phyloP scores from a whole-genome alignment of 2,329 filamentous ascomycete species.

The Triangularia verruculosa region DNA sequence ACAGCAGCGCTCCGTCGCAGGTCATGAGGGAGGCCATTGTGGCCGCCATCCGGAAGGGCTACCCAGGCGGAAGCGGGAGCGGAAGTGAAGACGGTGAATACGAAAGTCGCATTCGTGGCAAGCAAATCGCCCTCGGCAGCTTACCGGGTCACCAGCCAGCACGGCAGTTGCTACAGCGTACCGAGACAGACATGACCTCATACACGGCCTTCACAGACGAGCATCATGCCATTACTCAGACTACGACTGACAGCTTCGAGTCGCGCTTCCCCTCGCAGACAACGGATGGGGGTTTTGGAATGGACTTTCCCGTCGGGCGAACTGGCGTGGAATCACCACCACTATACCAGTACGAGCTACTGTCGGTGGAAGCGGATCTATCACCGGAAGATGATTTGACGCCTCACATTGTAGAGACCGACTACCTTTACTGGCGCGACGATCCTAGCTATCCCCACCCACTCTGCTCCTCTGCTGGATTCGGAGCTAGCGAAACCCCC shows the following conservation, averaged over 20 bases:
- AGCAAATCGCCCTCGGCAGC: conserved; percentile 33
- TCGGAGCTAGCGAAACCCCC: conserved; percentile 33
- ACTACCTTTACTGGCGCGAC: conserved; percentile 57
- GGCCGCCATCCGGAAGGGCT: conserved; percentile 19
- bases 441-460: conserved; percentile 56
- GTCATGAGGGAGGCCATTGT: conserved; percentile 27
- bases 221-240: conserved; percentile 44
- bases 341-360: conserved; percentile 9
- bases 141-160: conserved; percentile 17
- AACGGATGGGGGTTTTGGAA: conserved; percentile 23
- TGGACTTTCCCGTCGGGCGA: not conserved
- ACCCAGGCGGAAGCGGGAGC: conserved; percentile 3
- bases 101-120: conserved; percentile 46
- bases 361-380: conserved; percentile 10
- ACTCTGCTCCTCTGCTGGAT: conserved; percentile 23
- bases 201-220: conserved; percentile 30
- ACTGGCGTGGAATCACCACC: conserved; percentile 18
- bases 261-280: conserved; percentile 32
- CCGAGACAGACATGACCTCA: conserved; percentile 25
- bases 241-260: conserved; percentile 37
- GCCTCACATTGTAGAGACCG: conserved; percentile 49
- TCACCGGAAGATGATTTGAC: conserved; percentile 17
- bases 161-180: conserved; percentile 22
- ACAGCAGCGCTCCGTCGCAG: conserved; percentile 37
- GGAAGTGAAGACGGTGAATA: conserved; percentile 40